A percentile compares a stretch with the other conserved stretches of the same genome.
These are phyloP conservation scores for Naganishia albida DNA, from an alignment of 1,284 basidiomycete genomes.

Conservation along the genomic window DNA sequence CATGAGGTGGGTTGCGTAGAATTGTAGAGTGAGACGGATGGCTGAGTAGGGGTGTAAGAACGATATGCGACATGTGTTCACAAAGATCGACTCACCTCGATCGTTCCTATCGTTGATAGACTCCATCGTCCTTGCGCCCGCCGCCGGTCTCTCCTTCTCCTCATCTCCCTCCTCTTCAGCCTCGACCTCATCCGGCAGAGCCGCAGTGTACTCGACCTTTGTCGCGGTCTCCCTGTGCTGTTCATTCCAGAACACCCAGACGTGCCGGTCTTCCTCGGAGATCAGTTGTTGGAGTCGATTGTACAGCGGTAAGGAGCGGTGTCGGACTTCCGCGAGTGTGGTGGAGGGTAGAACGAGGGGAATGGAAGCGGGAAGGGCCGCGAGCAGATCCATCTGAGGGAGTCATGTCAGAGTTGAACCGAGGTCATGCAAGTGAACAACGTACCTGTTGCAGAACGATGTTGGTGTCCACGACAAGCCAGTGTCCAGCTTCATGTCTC, in stretches of 20 bases:
- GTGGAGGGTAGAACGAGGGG: slow-evolving; percentile 92
- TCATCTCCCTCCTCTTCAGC: slow-evolving; percentile 32
- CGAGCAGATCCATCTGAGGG: slow-evolving; percentile 83
- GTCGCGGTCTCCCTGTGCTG: slow-evolving; percentile 64
- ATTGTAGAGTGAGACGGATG: slow-evolving; percentile 78
- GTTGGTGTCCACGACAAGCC: slow-evolving; percentile 92
- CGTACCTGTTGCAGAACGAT: slow-evolving; percentile 83
- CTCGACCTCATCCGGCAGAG: slow-evolving; percentile 24
- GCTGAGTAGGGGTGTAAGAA: slow-evolving; percentile 56
- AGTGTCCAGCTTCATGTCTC: slow-evolving; percentile 61
- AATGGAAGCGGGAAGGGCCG: slow-evolving; percentile 69
- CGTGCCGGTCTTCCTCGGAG: slow-evolving; percentile 71
- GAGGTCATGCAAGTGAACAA: not conserved
- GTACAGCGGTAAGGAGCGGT: slow-evolving; percentile 88
- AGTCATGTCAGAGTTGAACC: not conserved
- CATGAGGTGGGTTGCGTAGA: slow-evolving; percentile 76
- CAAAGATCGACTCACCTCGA: slow-evolving; percentile 62
- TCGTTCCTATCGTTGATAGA: slow-evolving; percentile 91
- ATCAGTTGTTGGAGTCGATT: slow-evolving; percentile 83
- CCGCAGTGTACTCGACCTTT: slow-evolving; percentile 31
- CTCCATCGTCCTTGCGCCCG: slow-evolving; percentile 56
- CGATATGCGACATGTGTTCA: no score
- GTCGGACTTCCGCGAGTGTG: slow-evolving; percentile 92
- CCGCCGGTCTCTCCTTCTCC: slow-evolving; percentile 28
- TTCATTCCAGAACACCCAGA: slow-evolving; percentile 90